A percentile compares a stretch with the other conserved stretches of the same genome.
phyloP scores from a whole-genome alignment of 495 filamentous ascomycete species.

The Lineolata rhizophorae region DNA sequence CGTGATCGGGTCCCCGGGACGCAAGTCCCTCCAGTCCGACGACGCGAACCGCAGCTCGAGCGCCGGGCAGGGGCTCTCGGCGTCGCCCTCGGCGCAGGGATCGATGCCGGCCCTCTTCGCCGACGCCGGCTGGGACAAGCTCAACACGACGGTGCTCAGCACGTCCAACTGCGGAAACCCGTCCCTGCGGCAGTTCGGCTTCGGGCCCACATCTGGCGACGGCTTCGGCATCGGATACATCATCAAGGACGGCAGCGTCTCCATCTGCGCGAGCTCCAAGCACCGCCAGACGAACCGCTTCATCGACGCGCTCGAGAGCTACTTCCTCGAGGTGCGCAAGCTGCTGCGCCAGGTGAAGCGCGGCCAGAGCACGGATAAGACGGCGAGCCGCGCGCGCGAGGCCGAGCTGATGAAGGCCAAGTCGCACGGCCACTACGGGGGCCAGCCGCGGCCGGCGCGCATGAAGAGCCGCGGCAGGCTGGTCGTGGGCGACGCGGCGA shows the following conservation, averaged over 20 bases:
- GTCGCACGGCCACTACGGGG: too few species aligned
- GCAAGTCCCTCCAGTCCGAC: constrained; percentile 25
- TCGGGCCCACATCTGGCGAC: constrained; percentile 83
- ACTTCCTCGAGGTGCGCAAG: constrained; percentile 75
- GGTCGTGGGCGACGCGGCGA: constrained; percentile 20
- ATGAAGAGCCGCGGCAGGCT: constrained; percentile 34
- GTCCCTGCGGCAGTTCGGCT: constrained; percentile 87
- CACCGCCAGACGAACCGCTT: constrained; percentile 83
- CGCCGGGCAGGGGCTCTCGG: constrained; percentile 1
- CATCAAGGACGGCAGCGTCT: constrained; percentile 88
- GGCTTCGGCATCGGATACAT: constrained; percentile 98
- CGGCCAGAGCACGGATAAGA: constrained; percentile 24
- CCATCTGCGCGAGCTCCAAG: constrained; percentile 78
- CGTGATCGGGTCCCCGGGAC: constrained; percentile 30
- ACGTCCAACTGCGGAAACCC: constrained; percentile 99
- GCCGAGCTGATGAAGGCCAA: constrained; percentile 31
- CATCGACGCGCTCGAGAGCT: constrained; percentile 71
- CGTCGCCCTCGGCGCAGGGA: constrained; percentile 9
- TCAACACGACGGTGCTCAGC: constrained; percentile 84
- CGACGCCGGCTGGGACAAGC: constrained; percentile 77
- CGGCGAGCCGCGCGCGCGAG: constrained; percentile 42
- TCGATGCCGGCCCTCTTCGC: constrained; percentile 61
- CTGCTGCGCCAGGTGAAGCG: constrained; percentile 46
- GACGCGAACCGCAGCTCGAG: constrained; percentile 20
- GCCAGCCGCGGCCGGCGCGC: too few species aligned